Conservation (phyloP, 75 land plant genomes). For the Chamaecyparis obtusa region DNA sequence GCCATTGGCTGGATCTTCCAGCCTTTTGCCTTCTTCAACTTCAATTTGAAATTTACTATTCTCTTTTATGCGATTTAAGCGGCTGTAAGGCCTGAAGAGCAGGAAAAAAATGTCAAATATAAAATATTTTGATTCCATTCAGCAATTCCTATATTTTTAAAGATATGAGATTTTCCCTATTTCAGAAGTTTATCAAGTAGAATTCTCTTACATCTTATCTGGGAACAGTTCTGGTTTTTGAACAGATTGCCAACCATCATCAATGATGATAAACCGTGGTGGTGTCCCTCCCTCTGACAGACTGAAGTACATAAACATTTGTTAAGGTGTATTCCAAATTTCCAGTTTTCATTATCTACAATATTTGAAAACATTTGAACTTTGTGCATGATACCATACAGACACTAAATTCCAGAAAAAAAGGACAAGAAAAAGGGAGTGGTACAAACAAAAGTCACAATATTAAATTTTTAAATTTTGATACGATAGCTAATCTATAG, state of each 20-base stretch:
- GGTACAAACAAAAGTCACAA: neutral
- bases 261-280: constrained; percentile 89
- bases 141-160: neutral
- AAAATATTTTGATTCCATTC: neutral
- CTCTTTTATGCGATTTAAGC: constrained; percentile 59
- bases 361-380: neutral
- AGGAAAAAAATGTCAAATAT: neutral
- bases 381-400: neutral
- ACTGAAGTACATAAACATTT: constrained; percentile 15
- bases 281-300: constrained; percentile 80
- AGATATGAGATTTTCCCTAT: neutral
- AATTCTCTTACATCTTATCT: constrained; percentile 5
- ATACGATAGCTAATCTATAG: neutral
- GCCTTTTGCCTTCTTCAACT: constrained; percentile 27
- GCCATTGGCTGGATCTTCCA: constrained; percentile 25
- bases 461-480: neutral
- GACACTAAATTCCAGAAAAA: neutral
- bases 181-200: neutral
- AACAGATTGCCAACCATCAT: constrained; percentile 97
- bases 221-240: constrained; percentile 29
- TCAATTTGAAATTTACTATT: constrained; percentile 64
- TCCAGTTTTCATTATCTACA: neutral
- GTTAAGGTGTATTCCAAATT: neutral
- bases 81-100: constrained; percentile 23
- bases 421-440: neutral